Conservation (phyloP, 2,329 filamentous ascomycete species). For the Didymosphaeria variabile region DNA sequence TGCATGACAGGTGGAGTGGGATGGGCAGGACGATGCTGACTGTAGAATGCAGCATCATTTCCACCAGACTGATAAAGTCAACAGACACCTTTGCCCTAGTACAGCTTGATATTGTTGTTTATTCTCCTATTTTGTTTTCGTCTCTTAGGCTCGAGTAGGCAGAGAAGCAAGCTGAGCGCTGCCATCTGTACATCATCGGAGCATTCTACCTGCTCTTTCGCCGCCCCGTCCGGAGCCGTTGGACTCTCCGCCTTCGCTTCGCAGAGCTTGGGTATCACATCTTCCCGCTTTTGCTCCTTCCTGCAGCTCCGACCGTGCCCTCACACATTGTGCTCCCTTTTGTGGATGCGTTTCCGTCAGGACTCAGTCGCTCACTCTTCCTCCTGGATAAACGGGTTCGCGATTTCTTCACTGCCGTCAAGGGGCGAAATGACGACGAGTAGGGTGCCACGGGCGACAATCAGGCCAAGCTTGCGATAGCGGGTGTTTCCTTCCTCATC, state of each 20-base stretch:
- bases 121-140: too few relatives aligned
- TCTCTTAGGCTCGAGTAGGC: too few relatives aligned
- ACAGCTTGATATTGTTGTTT: too few relatives aligned
- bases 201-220: background rate
- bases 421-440: constrained; percentile 92
- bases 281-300: constrained; percentile 1
- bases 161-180: background rate
- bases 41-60: too few relatives aligned
- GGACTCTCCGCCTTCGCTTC: background rate
- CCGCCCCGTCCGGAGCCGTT: background rate
- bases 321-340: background rate
- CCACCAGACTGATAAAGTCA: too few relatives aligned
- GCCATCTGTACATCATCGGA: background rate
- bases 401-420: constrained; percentile 94
- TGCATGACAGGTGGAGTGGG: too few relatives aligned
- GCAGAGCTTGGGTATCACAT: constrained; percentile 12
- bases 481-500: constrained; percentile 93
- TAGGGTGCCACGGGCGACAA: constrained; percentile 86
- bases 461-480: constrained; percentile 80
- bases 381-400: constrained; percentile 86
- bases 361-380: constrained; percentile 53
- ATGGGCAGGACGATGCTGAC: too few relatives aligned
- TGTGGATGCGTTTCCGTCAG: background rate
- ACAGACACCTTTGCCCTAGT: too few relatives aligned
- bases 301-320: background rate